Base-by-base conservation (phyloP, 2,329 filamentous ascomycete species). In the Aspergillus phoenicis region DNA sequence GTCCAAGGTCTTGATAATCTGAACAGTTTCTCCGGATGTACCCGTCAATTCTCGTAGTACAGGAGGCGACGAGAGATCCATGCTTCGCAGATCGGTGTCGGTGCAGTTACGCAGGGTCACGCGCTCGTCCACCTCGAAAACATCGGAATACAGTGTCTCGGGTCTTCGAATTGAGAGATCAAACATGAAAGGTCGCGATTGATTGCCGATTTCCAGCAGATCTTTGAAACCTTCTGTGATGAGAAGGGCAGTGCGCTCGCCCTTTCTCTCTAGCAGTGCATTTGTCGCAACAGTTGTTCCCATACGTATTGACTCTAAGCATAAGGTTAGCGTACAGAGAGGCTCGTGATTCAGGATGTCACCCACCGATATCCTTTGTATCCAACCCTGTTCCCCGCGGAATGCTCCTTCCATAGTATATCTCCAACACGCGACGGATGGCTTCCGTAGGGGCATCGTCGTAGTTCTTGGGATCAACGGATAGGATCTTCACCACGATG, bases 111-210 rank as follows among this genome's bases (percentile, higher is more conserved):
- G 7, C 10, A 97, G 79, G 0, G 93, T 97, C 3, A 97, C 92
- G 39, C 93, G 83, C 82, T 97, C 93, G 63, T 96, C 90, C 45
- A 97, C 84, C 79, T 97, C 93, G n/a, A 97, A 82, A 0, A 97
- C 92, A 52, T 82, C 83, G 71, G 92, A 87, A 73, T 97, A 97
- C 5, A 97, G 80, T 7, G 96, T 90, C 67, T 96, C 92, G 0
- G 93, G 93, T 73, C 94, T 93, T 67, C 85, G 83, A 67, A 97
- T 96, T 17, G 90, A 91, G 49, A 97, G 81, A 72, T 97, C 93
- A 70, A 97, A 97, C 67, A 97, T 96, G 73, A 89, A 89, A 20
- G 93, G 93, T 51, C 93, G 84, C 15, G 89, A 91, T 80, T 97
- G 93, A 75, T 97, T 96, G 13, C 93, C 93, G 72, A 97, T 97